These are phyloP conservation scores for Sphaerostilbella broomeana DNA, from an alignment of 2,329 filamentous ascomycete species.

Conservation along the genomic window DNA sequence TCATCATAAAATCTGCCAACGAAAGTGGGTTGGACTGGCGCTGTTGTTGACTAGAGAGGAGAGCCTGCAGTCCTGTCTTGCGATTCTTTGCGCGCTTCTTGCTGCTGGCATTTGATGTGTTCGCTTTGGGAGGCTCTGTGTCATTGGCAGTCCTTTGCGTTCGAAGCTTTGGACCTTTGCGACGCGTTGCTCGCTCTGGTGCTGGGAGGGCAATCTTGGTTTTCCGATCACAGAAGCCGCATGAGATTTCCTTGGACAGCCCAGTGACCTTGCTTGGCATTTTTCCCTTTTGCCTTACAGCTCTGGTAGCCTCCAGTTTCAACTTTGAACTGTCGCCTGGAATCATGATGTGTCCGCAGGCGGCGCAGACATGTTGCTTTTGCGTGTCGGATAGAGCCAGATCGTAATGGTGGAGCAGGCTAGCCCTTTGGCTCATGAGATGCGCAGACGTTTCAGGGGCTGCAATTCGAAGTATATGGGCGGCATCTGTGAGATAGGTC, in stretches of 20 bases:
- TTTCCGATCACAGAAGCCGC: slow-evolving; percentile 38
- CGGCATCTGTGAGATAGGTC: slow-evolving; percentile 50
- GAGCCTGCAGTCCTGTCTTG: slow-evolving; percentile 59
- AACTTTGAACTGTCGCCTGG: slow-evolving; percentile 40
- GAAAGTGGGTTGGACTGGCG: slow-evolving; percentile 39
- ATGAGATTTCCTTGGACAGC: slow-evolving; percentile 28
- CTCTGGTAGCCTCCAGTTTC: slow-evolving; percentile 28
- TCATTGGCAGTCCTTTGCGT: background rate
- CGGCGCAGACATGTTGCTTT: slow-evolving; percentile 48
- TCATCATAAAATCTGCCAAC: slow-evolving; percentile 49
- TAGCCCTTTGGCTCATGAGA: slow-evolving; percentile 48
- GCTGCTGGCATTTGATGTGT: slow-evolving; percentile 49
- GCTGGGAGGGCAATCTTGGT: slow-evolving; percentile 37
- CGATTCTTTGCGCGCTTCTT: slow-evolving; percentile 60
- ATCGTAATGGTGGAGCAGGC: slow-evolving; percentile 42
- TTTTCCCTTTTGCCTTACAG: background rate
- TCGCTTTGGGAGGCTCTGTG: slow-evolving; percentile 18
- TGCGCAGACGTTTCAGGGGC: slow-evolving; percentile 54
- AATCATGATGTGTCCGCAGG: slow-evolving; percentile 56
- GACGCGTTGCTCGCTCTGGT: slow-evolving; percentile 27
- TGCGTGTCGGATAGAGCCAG: slow-evolving; percentile 41
- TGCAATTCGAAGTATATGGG: slow-evolving; percentile 46
- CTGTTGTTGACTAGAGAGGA: slow-evolving; percentile 49
- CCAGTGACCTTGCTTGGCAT: slow-evolving; percentile 1
- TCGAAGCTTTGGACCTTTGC: slow-evolving; percentile 2